Evolutionary conservation across 257 asterid species (phyloP).

Genomic region (Przewalskia tangutica): DNA sequence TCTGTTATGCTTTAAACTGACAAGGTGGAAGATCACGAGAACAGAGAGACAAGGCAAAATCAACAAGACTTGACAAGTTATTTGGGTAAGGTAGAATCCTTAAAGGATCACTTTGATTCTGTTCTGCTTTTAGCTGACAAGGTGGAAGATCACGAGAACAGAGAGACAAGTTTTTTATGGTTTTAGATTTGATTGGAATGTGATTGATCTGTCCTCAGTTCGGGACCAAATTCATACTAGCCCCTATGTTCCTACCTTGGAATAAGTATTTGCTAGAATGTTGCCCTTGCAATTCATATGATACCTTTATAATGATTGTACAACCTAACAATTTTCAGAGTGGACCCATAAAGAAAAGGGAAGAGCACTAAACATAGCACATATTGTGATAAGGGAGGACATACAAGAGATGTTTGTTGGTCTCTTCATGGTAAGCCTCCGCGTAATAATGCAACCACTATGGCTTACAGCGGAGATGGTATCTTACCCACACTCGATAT

Average conservation of each 20-base stretch:
- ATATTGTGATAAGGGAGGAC: no score
- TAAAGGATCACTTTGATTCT: neutral
- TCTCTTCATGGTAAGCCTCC: no score
- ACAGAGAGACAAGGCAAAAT: no score
- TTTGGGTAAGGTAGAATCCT: neutral
- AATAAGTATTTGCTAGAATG: neutral
- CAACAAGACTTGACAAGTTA: neutral
- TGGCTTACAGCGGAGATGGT: no score
- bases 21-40: no score
- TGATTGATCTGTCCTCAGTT: neutral
- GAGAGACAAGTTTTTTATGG: no score
- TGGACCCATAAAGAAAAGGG: neutral
- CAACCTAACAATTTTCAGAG: neutral
- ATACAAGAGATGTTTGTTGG: no score
- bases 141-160: neutral
- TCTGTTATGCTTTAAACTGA: no score
- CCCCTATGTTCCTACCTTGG: neutral
- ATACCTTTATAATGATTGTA: neutral
- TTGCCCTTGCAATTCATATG: neutral
- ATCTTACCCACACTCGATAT: no score
- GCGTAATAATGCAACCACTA: no score
- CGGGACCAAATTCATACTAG: neutral
- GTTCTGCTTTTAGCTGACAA: neutral
- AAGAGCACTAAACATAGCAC: neutral
- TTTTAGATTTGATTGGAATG: neutral